These are phyloP conservation scores for Malbranchea zuffiana DNA, from an alignment of 2,329 filamentous ascomycete species.

Conservation along the genomic window DNA sequence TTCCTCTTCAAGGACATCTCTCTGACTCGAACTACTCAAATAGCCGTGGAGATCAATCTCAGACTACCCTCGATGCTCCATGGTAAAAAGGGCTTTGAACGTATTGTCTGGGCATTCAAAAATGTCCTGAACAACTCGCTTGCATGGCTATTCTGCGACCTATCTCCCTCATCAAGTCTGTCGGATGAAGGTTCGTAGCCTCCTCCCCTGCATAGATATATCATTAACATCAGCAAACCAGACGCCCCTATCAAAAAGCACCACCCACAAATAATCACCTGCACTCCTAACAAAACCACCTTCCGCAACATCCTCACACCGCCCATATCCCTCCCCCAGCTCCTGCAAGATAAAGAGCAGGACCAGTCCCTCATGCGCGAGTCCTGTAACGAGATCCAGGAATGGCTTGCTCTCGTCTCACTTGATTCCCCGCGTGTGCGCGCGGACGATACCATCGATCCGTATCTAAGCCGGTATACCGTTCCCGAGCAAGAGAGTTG, in stretches of 20 bases:
- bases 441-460: slow-evolving; percentile 30
- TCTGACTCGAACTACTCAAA: background rate
- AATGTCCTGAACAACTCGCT: slow-evolving; percentile 59
- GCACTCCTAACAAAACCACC: slow-evolving; percentile 18
- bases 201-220: background rate
- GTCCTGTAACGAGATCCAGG: slow-evolving; percentile 44
- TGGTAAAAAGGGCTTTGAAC: slow-evolving; percentile 72
- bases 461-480: slow-evolving; percentile 35
- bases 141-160: slow-evolving; percentile 69
- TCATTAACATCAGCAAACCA: slow-evolving; percentile 17
- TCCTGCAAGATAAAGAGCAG: slow-evolving; percentile 9
- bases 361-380: slow-evolving; percentile 46
- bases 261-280: slow-evolving; percentile 28
- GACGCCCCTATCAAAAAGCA: slow-evolving; percentile 28
- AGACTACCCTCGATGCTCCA: slow-evolving; percentile 63
- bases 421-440: slow-evolving; percentile 32
- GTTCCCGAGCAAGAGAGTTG: slow-evolving; percentile 24
- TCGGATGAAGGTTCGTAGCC: slow-evolving; percentile 35
- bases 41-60: slow-evolving; percentile 69
- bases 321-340: slow-evolving; percentile 23
- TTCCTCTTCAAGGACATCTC: background rate
- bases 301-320: slow-evolving; percentile 25
- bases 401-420: slow-evolving; percentile 53
- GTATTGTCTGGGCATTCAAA: slow-evolving; percentile 65
- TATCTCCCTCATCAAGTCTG: slow-evolving; percentile 23